These are phyloP conservation scores for Kwoniella shandongensis DNA, from an alignment of 768 basidiomycete species.

Conservation along the genomic window DNA sequence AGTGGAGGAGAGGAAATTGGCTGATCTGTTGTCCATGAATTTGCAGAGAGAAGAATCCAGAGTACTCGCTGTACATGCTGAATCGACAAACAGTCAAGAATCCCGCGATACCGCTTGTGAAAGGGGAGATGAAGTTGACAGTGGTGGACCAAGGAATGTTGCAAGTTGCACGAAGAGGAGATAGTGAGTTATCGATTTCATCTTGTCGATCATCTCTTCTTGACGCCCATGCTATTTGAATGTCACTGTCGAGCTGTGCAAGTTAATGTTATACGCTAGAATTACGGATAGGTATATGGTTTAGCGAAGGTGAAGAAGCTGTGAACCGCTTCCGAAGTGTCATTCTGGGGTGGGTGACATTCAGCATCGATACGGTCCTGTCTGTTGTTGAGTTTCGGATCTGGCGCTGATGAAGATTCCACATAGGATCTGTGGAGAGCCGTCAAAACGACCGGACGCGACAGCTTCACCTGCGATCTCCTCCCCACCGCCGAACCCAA, in stretches of 20 bases:
- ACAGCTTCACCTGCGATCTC: slow-evolving; percentile 11
- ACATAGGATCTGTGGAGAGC: slow-evolving; percentile 42
- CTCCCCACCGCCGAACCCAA: slow-evolving; percentile 3
- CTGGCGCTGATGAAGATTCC: neutral
- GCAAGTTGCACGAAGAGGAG: slow-evolving; percentile 41
- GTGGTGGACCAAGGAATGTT: slow-evolving; percentile 30
- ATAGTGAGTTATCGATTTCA: slow-evolving; percentile 39
- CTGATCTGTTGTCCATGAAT: neutral
- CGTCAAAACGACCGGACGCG: slow-evolving; percentile 19
- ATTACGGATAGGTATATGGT: slow-evolving; percentile 38
- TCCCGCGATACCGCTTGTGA: slow-evolving; percentile 32
- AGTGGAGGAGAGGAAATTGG: neutral
- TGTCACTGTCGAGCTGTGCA: neutral
- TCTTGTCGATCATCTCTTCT: neutral
- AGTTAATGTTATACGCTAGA: slow-evolving; percentile 1
- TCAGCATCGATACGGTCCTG: too few species aligned
- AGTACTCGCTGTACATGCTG: slow-evolving; percentile 42
- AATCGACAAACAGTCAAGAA: slow-evolving; percentile 41
- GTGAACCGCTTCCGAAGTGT: slow-evolving; percentile 28
- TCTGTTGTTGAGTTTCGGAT: neutral
- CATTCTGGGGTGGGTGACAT: slow-evolving; percentile 27
- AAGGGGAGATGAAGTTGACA: slow-evolving; percentile 42
- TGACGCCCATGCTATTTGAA: neutral
- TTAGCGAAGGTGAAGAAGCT: slow-evolving; percentile 30
- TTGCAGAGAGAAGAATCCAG: slow-evolving; percentile 33